Evolutionary conservation across 805 yeast genomes (phyloP).

Genomic region (Saccharomyces paradoxus): DNA sequence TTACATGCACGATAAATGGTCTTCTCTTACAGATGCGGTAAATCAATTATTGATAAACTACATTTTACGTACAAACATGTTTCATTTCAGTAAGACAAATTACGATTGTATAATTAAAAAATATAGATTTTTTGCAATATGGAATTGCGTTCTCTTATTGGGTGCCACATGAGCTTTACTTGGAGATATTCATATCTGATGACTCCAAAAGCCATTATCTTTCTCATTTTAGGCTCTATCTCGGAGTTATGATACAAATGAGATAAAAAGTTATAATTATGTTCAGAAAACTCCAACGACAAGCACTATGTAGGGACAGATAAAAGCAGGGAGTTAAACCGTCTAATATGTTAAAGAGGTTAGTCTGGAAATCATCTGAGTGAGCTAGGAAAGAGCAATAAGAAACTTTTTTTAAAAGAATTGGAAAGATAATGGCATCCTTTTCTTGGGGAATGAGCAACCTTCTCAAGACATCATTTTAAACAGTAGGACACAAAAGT

Average conservation of each 20-base stretch:
- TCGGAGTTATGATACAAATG: neutral
- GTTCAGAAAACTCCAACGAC: neutral
- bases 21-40: neutral
- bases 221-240: no score
- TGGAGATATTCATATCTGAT: slow-evolving; percentile 27
- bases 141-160: slow-evolving; percentile 33
- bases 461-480: neutral
- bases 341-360: neutral
- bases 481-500: no score
- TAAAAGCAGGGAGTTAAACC: neutral
- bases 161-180: slow-evolving; percentile 35
- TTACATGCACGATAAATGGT: neutral
- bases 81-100: neutral
- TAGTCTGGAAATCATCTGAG: neutral
- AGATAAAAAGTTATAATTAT: neutral
- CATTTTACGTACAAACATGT: neutral
- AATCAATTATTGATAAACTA: neutral
- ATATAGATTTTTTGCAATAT: slow-evolving; percentile 28
- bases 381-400: neutral
- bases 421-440: neutral
- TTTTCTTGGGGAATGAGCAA: neutral
- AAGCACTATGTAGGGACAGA: neutral
- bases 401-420: neutral
- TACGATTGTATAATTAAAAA: neutral
- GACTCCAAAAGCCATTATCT: slow-evolving; percentile 9